These are phyloP conservation scores for Schoenoplectus tabernaemontani DNA, from an alignment of 202 grass and related monocot species.

Conservation along the genomic window DNA sequence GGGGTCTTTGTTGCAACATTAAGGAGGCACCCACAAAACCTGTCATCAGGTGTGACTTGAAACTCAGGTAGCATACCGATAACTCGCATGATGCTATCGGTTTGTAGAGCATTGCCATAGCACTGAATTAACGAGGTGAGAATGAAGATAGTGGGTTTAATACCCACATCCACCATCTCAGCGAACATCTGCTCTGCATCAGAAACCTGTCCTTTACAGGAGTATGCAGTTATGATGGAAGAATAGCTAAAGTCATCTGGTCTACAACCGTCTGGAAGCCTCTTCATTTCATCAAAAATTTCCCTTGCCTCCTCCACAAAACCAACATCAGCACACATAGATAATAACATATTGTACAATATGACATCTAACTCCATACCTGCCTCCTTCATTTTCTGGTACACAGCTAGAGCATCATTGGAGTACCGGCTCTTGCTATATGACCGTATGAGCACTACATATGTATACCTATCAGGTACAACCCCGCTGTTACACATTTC, in stretches of 20 bases:
- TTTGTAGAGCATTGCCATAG: slow-evolving; percentile 56
- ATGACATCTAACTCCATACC: slow-evolving; percentile 41
- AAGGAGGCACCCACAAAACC: slow-evolving; percentile 78
- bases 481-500: slow-evolving; percentile 52
- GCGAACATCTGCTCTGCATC: slow-evolving; percentile 57
- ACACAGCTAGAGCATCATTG: slow-evolving; percentile 59
- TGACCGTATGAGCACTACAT: slow-evolving; percentile 50
- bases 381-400: slow-evolving; percentile 48
- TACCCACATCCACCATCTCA: slow-evolving; percentile 65
- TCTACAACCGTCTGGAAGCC: slow-evolving; percentile 28
- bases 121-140: slow-evolving; percentile 83
- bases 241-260: slow-evolving; percentile 93
- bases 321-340: slow-evolving; percentile 93
- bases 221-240: slow-evolving; percentile 75
- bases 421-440: slow-evolving; percentile 78
- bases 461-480: slow-evolving; percentile 47
- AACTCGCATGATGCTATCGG: slow-evolving; percentile 47
- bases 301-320: slow-evolving; percentile 59
- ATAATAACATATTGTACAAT: slow-evolving; percentile 63
- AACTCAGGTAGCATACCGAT: slow-evolving; percentile 53
- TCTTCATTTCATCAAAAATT: slow-evolving; percentile 79
- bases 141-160: slow-evolving; percentile 73
- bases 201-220: slow-evolving; percentile 45
- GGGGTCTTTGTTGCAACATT: slow-evolving; percentile 41
- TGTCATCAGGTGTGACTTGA: slow-evolving; percentile 51